These are phyloP conservation scores for Globisporangium carolinianum DNA, from an alignment of 352 stramenopile genomes.

Conservation along the genomic window DNA sequence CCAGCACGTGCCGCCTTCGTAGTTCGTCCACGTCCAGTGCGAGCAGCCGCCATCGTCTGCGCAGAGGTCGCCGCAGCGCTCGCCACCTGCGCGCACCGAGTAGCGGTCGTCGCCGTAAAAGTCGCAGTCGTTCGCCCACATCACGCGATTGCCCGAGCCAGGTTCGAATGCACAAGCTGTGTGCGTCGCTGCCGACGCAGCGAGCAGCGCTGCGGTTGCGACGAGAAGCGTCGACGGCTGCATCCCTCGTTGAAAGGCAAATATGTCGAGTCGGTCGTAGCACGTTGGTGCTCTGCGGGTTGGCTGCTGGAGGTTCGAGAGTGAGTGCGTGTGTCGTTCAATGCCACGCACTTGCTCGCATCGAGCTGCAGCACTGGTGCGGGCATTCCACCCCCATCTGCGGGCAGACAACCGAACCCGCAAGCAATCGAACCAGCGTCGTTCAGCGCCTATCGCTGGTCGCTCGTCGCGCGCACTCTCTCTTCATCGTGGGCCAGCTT, in stretches of 20 bases:
- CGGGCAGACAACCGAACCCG: background rate
- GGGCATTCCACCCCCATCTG: too few species aligned
- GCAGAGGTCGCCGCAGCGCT: constrained; percentile 13
- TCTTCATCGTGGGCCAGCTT: background rate
- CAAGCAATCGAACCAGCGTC: background rate
- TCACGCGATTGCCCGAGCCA: constrained; percentile 9
- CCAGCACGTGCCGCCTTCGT: constrained; percentile 46
- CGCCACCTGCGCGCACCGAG: constrained; percentile 3
- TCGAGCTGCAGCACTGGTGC: too few species aligned
- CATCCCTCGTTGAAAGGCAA: background rate
- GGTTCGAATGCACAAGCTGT: constrained; percentile 1
- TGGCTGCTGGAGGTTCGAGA: background rate
- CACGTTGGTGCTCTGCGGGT: background rate
- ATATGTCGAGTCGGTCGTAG: background rate
- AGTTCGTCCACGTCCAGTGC: constrained; percentile 50
- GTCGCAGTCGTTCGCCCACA: constrained; percentile 18
- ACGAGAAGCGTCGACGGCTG: background rate
- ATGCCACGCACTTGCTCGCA: too few species aligned
- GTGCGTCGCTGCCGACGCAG: background rate
- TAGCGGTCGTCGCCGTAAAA: constrained; percentile 14
- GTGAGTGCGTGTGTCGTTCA: background rate
- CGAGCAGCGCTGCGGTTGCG: background rate
- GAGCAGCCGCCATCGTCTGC: constrained; percentile 22
- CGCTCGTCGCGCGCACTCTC: background rate
- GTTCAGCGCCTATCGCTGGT: background rate